Percentiles rank a stretch among this genome's conserved stretches.
phyloP scores from a whole-genome alignment of 805 yeast genomes.

The Saccharomycopsis selenospora region DNA sequence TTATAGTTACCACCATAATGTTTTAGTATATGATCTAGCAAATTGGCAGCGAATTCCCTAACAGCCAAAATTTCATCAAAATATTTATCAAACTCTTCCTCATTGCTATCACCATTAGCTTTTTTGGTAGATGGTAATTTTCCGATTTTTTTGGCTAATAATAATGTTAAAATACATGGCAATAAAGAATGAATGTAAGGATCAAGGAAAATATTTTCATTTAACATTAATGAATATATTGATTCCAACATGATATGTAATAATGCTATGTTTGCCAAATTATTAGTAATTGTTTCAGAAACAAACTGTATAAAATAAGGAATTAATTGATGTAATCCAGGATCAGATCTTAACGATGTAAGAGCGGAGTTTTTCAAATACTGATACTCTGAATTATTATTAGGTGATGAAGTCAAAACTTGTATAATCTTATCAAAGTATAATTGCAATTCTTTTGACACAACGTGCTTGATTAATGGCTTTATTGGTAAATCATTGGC shows the following conservation, averaged over 20 bases:
- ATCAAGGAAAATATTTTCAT: constrained; percentile 79
- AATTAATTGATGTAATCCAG: constrained; percentile 92
- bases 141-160: constrained; percentile 87
- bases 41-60: constrained; percentile 81
- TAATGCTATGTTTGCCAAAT: constrained; percentile 61
- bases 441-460: constrained; percentile 87
- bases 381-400: constrained; percentile 35
- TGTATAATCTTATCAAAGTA: constrained; percentile 87
- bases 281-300: constrained; percentile 90
- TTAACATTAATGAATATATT: constrained; percentile 74
- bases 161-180: constrained; percentile 90
- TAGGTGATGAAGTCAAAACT: constrained; percentile 46
- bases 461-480: constrained; percentile 90
- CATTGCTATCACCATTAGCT: constrained; percentile 22
- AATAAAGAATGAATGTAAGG: constrained; percentile 94
- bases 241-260: constrained; percentile 84
- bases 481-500: constrained; percentile 44
- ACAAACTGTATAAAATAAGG: constrained; percentile 95
- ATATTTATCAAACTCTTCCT: constrained; percentile 27
- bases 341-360: constrained; percentile 78
- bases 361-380: constrained; percentile 71
- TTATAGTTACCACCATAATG: constrained; percentile 81
- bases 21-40: constrained; percentile 69
- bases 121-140: constrained; percentile 20
- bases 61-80: constrained; percentile 46